phyloP scores from a whole-genome alignment of 805 yeast species.

The Grigorovia yakushimaensis region DNA sequence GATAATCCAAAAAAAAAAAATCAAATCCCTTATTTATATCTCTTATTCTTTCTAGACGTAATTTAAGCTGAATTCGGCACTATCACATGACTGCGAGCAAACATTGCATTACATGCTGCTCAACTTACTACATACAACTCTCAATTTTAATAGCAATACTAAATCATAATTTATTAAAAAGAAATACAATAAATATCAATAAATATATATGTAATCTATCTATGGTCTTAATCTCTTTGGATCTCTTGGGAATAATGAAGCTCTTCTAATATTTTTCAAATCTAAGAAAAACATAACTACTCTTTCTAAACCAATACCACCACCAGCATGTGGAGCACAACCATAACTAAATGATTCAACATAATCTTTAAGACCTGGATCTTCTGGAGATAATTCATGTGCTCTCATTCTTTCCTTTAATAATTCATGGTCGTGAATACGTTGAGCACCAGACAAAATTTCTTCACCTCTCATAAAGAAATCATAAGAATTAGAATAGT shows the following conservation, averaged over 20 bases:
- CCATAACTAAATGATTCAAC: conserved; percentile 89
- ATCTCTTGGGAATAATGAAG: conserved; percentile 98
- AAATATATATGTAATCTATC: neutral
- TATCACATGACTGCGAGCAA: neutral
- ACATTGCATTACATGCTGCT: too few species aligned
- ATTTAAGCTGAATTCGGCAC: neutral
- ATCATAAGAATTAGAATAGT: conserved; percentile 95
- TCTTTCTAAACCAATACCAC: conserved; percentile 98
- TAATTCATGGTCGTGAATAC: conserved; percentile 88
- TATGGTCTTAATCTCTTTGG: conserved; percentile 88
- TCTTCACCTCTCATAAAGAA: conserved; percentile 99
- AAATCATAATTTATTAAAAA: neutral
- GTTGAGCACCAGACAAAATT: conserved; percentile 98
- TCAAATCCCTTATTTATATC: too few species aligned
- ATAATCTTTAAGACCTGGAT: conserved; percentile 82
- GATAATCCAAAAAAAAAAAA: neutral
- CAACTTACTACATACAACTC: too few species aligned
- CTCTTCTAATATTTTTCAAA: conserved; percentile 94
- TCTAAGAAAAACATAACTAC: conserved; percentile 97
- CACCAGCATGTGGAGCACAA: conserved; percentile 99
- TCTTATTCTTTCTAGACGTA: neutral
- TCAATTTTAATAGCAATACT: too few species aligned
- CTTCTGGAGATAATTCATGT: conserved; percentile 72
- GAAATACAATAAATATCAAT: neutral
- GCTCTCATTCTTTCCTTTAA: conserved; percentile 71